These are phyloP conservation scores for Hymenoscyphus fraxineus DNA, from an alignment of 2,329 filamentous ascomycete species.

Conservation along the genomic window DNA sequence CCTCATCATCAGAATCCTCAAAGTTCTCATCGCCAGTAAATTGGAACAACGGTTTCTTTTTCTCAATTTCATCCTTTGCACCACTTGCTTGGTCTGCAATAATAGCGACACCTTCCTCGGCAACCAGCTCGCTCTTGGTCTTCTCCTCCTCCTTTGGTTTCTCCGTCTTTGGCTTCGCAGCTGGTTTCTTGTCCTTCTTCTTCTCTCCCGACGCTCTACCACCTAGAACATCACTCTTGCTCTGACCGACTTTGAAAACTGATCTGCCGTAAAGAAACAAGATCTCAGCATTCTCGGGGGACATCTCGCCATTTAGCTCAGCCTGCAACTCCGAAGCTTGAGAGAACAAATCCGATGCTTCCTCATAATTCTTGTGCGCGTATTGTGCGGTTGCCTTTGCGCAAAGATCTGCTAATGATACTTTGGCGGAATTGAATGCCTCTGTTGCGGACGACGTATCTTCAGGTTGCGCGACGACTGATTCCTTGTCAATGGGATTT, in stretches of 20 bases:
- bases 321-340: slow-evolving; percentile 87
- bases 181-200: slow-evolving; percentile 43
- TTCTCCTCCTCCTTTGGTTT: slow-evolving; percentile 32
- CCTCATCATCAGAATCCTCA: slow-evolving; percentile 75
- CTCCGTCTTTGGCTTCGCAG: slow-evolving; percentile 40
- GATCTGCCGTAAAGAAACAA: slow-evolving; percentile 93
- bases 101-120: slow-evolving; percentile 45
- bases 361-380: slow-evolving; percentile 81
- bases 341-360: slow-evolving; percentile 83
- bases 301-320: slow-evolving; percentile 87
- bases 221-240: slow-evolving; percentile 90
- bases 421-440: slow-evolving; percentile 41
- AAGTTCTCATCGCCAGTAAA: slow-evolving; percentile 95
- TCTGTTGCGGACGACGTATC: slow-evolving; percentile 28
- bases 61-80: slow-evolving; percentile 37
- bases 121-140: slow-evolving; percentile 39
- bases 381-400: slow-evolving; percentile 82
- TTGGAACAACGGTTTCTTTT: slow-evolving; percentile 79
- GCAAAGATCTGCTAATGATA: slow-evolving; percentile 70
- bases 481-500: slow-evolving; percentile 29
- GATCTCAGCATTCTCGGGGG: slow-evolving; percentile 84
- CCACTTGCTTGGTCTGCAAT: slow-evolving; percentile 32
- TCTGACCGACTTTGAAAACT: slow-evolving; percentile 88
- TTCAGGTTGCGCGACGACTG: slow-evolving; percentile 21
- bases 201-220: slow-evolving; percentile 65